Percentiles rank a stretch among this genome's conserved stretches.
Evolutionary conservation across 352 stramenopile species (phyloP).

Genomic region (Pythium periplocum): DNA sequence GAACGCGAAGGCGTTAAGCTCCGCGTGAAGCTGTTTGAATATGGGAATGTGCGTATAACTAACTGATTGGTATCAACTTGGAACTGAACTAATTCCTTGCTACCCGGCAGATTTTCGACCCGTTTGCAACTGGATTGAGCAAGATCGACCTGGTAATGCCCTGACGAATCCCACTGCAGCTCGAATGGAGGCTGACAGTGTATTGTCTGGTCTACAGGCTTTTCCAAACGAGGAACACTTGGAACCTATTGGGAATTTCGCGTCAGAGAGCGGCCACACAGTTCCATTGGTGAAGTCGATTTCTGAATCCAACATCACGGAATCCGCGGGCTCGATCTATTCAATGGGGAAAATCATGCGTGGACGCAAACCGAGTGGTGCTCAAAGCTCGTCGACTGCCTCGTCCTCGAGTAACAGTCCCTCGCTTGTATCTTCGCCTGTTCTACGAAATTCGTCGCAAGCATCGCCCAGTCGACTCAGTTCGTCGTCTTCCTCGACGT

Average conservation of each 20-base stretch:
- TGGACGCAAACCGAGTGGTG: slow-evolving; percentile 40
- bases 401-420: slow-evolving; percentile 11
- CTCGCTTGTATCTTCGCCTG: slow-evolving; percentile 21
- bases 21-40: slow-evolving; percentile 48
- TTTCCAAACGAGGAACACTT: slow-evolving; percentile 80
- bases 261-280: slow-evolving; percentile 60
- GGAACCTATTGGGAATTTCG: slow-evolving; percentile 72
- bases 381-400: slow-evolving; percentile 25
- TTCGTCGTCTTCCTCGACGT: slow-evolving; percentile 12
- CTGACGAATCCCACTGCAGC: not conserved
- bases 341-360: slow-evolving; percentile 68
- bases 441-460: slow-evolving; percentile 8
- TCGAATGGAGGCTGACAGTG: not conserved
- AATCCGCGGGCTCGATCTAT: slow-evolving; percentile 53
- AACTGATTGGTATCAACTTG: too few species aligned
- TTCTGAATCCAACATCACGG: slow-evolving; percentile 44
- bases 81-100: not conserved
- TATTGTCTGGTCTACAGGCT: slow-evolving; percentile 23
- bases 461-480: slow-evolving; percentile 25
- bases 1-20: slow-evolving; percentile 67
- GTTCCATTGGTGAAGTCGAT: slow-evolving; percentile 55
- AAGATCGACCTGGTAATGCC: slow-evolving; percentile 53
- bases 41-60: slow-evolving; percentile 38
- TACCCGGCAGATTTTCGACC: slow-evolving; percentile 62
- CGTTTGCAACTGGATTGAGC: slow-evolving; percentile 62